Evolutionary conservation across 225 moss, liverwort and hornwort genomes (phyloP).

Genomic region (Rhytidiadelphus loreus): DNA sequence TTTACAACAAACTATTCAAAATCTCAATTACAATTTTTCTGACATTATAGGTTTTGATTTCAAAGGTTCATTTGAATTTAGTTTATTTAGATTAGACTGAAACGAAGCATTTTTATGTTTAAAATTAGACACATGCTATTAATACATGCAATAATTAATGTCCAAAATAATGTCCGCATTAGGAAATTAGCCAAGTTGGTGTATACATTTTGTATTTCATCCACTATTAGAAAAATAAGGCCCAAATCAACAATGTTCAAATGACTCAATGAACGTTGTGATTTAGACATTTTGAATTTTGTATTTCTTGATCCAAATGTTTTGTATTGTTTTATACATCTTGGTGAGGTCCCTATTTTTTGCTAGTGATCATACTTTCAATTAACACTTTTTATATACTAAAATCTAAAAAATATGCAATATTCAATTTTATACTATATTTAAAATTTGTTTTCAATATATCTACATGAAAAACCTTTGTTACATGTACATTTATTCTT

Average conservation of each 20-base stretch:
- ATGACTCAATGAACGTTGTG: too few relatives aligned
- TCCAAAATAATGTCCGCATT: background rate
- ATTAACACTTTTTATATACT: background rate
- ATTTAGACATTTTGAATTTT: too few relatives aligned
- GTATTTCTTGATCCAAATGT: too few relatives aligned
- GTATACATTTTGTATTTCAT: background rate
- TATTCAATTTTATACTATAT: background rate
- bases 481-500: too few relatives aligned
- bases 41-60: constrained; percentile 12
- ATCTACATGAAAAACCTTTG: background rate
- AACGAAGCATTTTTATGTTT: too few relatives aligned
- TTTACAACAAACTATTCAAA: background rate
- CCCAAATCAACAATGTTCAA: too few relatives aligned
- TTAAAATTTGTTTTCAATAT: too few relatives aligned
- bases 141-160: background rate
- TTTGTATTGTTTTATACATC: too few relatives aligned
- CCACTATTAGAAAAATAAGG: too few relatives aligned
- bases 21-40: background rate
- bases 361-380: background rate
- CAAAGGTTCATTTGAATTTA: background rate
- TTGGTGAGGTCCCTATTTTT: too few relatives aligned
- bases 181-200: background rate
- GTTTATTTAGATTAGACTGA: background rate
- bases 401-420: background rate
- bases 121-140: background rate